Base-by-base conservation (phyloP, 805 yeast species). In the Candida nitratophila region DNA sequence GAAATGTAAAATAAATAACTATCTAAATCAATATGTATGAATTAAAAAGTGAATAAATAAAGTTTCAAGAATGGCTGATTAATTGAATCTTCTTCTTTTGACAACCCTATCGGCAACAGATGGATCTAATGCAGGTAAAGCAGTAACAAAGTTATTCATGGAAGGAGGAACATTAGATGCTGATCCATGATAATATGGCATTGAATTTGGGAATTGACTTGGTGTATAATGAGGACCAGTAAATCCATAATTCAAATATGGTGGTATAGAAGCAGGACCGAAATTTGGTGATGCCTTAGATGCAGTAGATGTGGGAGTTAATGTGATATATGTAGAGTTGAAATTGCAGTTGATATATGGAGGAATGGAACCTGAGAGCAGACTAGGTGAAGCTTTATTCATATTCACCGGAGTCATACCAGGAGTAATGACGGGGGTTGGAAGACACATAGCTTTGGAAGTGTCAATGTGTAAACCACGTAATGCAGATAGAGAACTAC, bases 361-460 rank as follows among this genome's bases (percentile, higher is more conserved):
- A 24, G 37, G 41, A 22, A 44, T 37, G 3, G 46, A 26, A 27
- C 33, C 37, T 19, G 44, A 41, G 4, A 47, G 30, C 17, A 47
- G 41, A 27, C 44, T 43, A 29, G 54, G 54, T 34, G 42, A 31
- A 5, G 24, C 9, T 15, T n/a, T 31, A 12, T n/a, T 6, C 5
- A 44, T 37, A 10, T 53, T 41, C 15, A 48, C 48, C 20, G 61
- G 61, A 2, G 66, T 62, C 20, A 62, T 55, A 37, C 65, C 64
- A 7, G 66, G 66, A 17, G 66, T 61, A 22, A 62, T 54, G 33
- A 64, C 63, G 5, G 66, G 66, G 16, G 66, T 61, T 36, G 34
- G 44, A 19, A 20, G 44, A 20, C 32, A 29, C 39, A 21, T 43
- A n/a, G 41, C 37, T 22, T 48, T 49, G 12, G 49, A 42, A 2